Percentiles rank a stretch among this genome's conserved stretches.
Conservation (phyloP, 2,329 filamentous ascomycete genomes). For the Penicillium sp. region DNA sequence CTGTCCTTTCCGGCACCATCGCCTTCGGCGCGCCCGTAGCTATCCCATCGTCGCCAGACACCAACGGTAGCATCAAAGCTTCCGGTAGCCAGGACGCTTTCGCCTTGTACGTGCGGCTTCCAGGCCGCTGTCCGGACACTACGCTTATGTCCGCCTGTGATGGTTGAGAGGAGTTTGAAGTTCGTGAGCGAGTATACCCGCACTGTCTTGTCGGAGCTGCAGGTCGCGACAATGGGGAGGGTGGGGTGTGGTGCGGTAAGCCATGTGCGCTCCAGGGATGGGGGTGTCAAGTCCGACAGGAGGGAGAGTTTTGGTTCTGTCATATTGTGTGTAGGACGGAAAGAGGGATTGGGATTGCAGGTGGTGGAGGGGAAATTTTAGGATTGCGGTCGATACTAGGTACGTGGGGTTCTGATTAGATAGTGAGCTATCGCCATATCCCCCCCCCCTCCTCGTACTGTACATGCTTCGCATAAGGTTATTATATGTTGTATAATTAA, state of each 20-base stretch:
- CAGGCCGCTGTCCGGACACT: slow-evolving; percentile 84
- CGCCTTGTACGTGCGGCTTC: slow-evolving; percentile 71
- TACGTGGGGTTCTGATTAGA: slow-evolving; percentile 6
- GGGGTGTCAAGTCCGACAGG: slow-evolving; percentile 56
- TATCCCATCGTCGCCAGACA: slow-evolving; percentile 70
- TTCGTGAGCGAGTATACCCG: slow-evolving; percentile 85
- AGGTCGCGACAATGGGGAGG: slow-evolving; percentile 84
- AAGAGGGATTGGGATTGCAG: not conserved
- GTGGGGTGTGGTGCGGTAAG: slow-evolving; percentile 80
- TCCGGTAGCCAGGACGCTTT: slow-evolving; percentile 82
- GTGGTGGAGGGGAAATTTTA: slow-evolving; percentile 12
- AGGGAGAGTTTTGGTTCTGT: slow-evolving; percentile 32
- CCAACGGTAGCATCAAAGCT: slow-evolving; percentile 93
- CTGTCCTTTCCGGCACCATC: slow-evolving; percentile 13
- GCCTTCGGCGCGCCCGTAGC: slow-evolving; percentile 33
- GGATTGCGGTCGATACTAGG: not conserved
- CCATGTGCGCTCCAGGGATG: slow-evolving; percentile 71
- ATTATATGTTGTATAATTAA: too few relatives aligned
- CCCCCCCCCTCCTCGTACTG: too few relatives aligned
- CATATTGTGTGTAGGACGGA: not conserved
- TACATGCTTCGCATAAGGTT: too few relatives aligned
- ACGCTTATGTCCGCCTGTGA: slow-evolving; percentile 86
- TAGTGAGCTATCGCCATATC: not conserved
- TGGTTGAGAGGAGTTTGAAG: slow-evolving; percentile 74
- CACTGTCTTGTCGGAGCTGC: slow-evolving; percentile 80